phyloP scores from a whole-genome alignment of 1,284 basidiomycete species.

The Naganishia sp. region DNA sequence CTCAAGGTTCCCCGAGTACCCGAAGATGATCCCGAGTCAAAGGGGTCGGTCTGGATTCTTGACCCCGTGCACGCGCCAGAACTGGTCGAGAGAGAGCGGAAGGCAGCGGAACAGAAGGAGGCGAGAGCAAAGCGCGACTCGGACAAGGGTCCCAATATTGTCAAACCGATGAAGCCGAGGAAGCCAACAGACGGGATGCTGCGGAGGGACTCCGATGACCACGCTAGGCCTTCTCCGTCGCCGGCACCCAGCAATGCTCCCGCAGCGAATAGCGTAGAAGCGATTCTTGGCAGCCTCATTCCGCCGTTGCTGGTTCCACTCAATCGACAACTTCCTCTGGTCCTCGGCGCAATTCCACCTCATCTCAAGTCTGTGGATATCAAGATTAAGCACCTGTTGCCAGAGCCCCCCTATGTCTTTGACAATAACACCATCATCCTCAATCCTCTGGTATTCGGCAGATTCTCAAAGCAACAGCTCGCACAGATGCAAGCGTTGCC shows the following conservation, averaged over 20 bases:
- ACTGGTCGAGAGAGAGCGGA: conserved; percentile 53
- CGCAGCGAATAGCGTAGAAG: conserved; percentile 6
- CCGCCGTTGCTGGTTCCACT: conserved; percentile 24
- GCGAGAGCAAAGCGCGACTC: conserved; percentile 47
- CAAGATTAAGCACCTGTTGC: conserved; percentile 42
- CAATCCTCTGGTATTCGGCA: conserved; percentile 79
- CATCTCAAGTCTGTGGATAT: conserved; percentile 28
- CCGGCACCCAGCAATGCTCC: conserved; percentile 1
- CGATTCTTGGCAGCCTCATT: conserved; percentile 13
- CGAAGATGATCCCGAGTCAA: conserved; percentile 76
- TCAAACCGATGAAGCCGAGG: conserved; percentile 21
- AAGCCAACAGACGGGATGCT: not conserved
- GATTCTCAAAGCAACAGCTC: conserved; percentile 71
- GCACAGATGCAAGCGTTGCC: conserved; percentile 75
- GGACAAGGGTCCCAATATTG: conserved; percentile 37
- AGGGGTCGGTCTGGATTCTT: conserved; percentile 85
- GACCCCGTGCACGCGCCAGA: conserved; percentile 63
- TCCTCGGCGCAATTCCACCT: conserved; percentile 62
- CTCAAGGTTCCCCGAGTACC: conserved; percentile 76
- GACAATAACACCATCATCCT: conserved; percentile 81
- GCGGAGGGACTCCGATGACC: conserved; percentile 11
- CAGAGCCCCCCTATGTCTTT: conserved; percentile 72
- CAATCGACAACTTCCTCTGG: conserved; percentile 58
- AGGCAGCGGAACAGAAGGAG: conserved; percentile 50
- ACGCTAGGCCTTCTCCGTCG: conserved; percentile 8